Evolutionary conservation across 495 filamentous ascomycete species (phyloP), one percentile per base, ranked within the genome.

Genomic region (Podospora bellae-mahoneyi): DNA sequence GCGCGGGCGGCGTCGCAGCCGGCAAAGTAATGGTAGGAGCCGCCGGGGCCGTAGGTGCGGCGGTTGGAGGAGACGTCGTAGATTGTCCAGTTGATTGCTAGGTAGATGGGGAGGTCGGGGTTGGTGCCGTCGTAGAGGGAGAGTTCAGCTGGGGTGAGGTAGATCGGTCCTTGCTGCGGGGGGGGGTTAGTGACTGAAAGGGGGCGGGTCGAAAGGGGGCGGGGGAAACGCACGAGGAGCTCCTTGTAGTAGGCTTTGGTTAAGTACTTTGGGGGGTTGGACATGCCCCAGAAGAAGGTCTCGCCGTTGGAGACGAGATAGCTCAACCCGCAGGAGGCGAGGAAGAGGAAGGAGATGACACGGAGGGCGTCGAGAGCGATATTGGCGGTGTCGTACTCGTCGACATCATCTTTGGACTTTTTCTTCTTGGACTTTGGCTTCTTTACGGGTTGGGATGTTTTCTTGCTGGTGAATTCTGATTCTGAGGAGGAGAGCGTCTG

Each of bases 71-170:
- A 89, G 48, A 99, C 96, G 78, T 99, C 95, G 85, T 92, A 98
- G 82, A 99, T 92, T 67, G 86, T 89, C 64, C 93, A 91, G 82
- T 99, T 99, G 59, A 99, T 85, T 64, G 92, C 93, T 61, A 99
- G 83, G 79, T 96, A 94, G 78, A 99, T 89, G 4, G 95, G 96
- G 23, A 90, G 86, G 19, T 74, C 71, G 1, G 88, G 81, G 78
- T 96, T 88, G 62, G 79, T 85, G 80, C 95, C 95, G 80, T 96
- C 90, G 84, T 91, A 95, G 63, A 81, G 80, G 39, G 84, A 69
- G 27, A 99, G 89, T 77, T 97, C 78, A 27, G 75, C 76, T 34
- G 89, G 91, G 2, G 94, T 97, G 16, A 97, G 86, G 74, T 83
- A 81, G 57, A 83, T 65, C 18, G 74, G 81, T 58, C 74, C 83